These are phyloP conservation scores for Syncephalastrum contaminatum DNA, from an alignment of 371 early-diverging fungal species.

Conservation along the genomic window DNA sequence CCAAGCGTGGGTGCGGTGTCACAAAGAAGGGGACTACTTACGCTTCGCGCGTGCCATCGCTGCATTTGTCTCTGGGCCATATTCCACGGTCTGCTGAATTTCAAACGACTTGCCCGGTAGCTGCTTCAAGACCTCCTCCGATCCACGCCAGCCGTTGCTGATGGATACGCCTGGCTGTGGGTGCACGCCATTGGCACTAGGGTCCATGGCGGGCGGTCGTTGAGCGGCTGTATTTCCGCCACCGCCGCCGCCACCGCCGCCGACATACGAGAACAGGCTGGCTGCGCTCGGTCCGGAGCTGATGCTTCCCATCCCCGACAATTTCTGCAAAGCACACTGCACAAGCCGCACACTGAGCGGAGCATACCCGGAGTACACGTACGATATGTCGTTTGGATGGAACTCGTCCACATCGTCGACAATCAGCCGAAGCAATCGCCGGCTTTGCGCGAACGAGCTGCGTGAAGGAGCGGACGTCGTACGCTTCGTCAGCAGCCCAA, in stretches of 20 bases:
- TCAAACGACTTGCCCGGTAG: constrained; percentile 83
- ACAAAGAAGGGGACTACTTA: constrained; percentile 21
- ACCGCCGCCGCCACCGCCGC: constrained; percentile 20
- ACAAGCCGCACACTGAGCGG: constrained; percentile 87
- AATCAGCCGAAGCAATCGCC: constrained; percentile 74
- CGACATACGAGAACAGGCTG: constrained; percentile 37
- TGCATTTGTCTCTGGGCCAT: constrained; percentile 47
- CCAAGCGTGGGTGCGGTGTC: background rate
- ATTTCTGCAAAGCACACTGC: constrained; percentile 72
- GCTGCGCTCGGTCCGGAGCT: constrained; percentile 29
- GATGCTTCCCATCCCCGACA: constrained; percentile 17
- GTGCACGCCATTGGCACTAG: background rate
- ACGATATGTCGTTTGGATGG: constrained; percentile 85
- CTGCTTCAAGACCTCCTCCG: constrained; percentile 77
- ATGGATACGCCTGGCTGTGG: constrained; percentile 4
- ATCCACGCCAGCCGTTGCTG: constrained; percentile 77
- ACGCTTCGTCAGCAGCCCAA: constrained; percentile 65
- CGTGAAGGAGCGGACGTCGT: constrained; percentile 39
- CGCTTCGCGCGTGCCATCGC: constrained; percentile 56
- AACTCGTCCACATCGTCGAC: constrained; percentile 88
- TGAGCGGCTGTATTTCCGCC: constrained; percentile 4
- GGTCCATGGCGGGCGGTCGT: constrained; percentile 1
- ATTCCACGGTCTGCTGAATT: constrained; percentile 66
- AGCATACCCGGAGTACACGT: constrained; percentile 94
- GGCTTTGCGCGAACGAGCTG: constrained; percentile 56